Evolutionary conservation across 345 rosid species (phyloP), one percentile per base, ranked within the genome.

Genomic region (Jatropha curcas): DNA sequence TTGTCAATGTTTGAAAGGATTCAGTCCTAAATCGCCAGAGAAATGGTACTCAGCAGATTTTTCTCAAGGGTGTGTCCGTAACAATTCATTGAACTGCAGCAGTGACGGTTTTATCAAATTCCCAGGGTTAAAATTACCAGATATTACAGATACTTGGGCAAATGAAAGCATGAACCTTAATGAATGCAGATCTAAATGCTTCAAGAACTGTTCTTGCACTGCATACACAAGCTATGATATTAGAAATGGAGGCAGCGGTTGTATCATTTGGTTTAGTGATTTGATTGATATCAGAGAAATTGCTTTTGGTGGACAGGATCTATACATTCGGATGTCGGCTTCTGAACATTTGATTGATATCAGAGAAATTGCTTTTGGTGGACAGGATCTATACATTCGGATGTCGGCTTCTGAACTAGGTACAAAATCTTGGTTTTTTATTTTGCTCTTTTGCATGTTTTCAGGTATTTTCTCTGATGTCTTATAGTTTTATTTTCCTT

Each of bases 291-390:
- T 72, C 31, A 67, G 72, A 60, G 63, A 59, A 35, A 56, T n/a
- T n/a, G n/a, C n/a, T n/a, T n/a, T n/a, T n/a, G n/a, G n/a, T 45
- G 66, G 77, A 11, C 74, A 77, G 30, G 74, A 72, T 62, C 24
- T 73, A 20, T 77, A 52, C 63, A 43, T 77, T 35, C 51, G 78
- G 31, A 4, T 75, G 22, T 9, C 73, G 20, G 30, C 69, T 25
- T 51, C 69, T 51, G 78, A 75, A 25, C 39, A 77, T 11, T 69
- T 77, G 35, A 25, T 67, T 51, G 80, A 77, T 60, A 71, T 72
- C 31, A 67, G 72, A 60, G 63, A 59, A 35, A 56, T n/a, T n/a
- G n/a, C n/a, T n/a, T n/a, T n/a, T n/a, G n/a, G n/a, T 45, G 66
- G 77, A 11, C 74, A 77, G 30, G 74, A 72, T 62, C 24, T 73